Conservation (phyloP, 345 rosid species). For the Dovyalis caffra region DNA sequence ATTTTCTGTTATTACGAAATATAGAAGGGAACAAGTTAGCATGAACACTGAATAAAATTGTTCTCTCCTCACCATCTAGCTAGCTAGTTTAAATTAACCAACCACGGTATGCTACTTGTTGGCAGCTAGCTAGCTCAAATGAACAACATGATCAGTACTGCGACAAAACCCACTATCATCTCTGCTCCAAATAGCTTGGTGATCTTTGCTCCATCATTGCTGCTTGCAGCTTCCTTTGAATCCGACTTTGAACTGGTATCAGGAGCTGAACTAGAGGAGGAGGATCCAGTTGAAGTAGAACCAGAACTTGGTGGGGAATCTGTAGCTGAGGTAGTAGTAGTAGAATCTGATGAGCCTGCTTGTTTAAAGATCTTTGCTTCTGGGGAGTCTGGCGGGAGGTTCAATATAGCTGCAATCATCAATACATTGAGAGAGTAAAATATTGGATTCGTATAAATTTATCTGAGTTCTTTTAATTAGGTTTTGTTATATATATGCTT, state of each 20-base stretch:
- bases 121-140: conserved; percentile 2
- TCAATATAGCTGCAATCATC: conserved; percentile 30
- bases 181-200: neutral
- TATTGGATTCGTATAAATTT: too few species aligned
- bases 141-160: neutral
- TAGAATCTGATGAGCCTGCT: conserved; percentile 25
- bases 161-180: conserved; percentile 4
- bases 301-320: conserved; percentile 23
- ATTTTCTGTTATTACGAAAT: neutral
- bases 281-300: conserved; percentile 16
- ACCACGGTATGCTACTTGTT: neutral
- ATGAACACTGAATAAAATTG: neutral
- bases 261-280: conserved; percentile 15
- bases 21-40: neutral
- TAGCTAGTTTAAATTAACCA: neutral
- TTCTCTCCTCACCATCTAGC: neutral
- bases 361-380: conserved; percentile 44
- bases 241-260: conserved; percentile 20
- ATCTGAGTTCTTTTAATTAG: too few species aligned
- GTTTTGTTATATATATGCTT: too few species aligned
- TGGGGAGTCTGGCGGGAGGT: conserved; percentile 39
- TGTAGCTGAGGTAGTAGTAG: conserved; percentile 13
- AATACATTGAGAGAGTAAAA: neutral
- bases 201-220: conserved; percentile 17
- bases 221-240: conserved; percentile 28